A percentile compares a stretch with the other conserved stretches of the same genome.
Conservation (phyloP, 768 basidiomycete genomes). For the Termitomyces bulborhizus region DNA sequence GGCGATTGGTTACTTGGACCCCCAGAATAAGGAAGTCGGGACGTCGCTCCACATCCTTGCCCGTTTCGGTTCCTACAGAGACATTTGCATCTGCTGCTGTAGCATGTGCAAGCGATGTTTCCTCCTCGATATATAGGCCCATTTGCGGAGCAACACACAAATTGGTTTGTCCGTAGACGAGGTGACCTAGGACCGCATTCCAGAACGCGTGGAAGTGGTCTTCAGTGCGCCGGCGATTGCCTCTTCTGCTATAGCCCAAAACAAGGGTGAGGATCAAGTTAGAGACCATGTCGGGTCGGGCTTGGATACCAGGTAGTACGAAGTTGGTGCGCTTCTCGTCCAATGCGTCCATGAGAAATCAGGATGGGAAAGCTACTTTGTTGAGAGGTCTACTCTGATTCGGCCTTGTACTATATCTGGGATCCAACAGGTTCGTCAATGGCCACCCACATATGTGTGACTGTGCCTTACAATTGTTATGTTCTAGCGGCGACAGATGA, state of each 20-base stretch:
- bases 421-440: too few species aligned
- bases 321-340: background rate
- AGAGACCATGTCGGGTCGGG: background rate
- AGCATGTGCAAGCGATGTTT: background rate
- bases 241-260: background rate
- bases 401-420: too few species aligned
- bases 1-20: background rate
- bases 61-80: background rate
- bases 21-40: background rate
- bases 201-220: background rate
- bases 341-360: background rate
- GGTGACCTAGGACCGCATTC: background rate
- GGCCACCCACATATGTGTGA: too few species aligned
- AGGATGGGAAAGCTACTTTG: too few species aligned
- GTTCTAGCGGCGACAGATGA: too few species aligned
- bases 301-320: background rate
- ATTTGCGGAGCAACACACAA: background rate
- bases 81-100: background rate
- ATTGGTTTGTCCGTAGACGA: background rate
- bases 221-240: background rate
- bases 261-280: background rate
- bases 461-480: too few species aligned
- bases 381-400: too few species aligned
- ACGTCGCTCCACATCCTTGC: background rate
- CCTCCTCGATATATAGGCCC: background rate